A percentile compares a stretch with the other conserved stretches of the same genome.
Evolutionary conservation across 1,284 basidiomycete species (phyloP).

Genomic region (Apiotrichum veenhuisii): DNA sequence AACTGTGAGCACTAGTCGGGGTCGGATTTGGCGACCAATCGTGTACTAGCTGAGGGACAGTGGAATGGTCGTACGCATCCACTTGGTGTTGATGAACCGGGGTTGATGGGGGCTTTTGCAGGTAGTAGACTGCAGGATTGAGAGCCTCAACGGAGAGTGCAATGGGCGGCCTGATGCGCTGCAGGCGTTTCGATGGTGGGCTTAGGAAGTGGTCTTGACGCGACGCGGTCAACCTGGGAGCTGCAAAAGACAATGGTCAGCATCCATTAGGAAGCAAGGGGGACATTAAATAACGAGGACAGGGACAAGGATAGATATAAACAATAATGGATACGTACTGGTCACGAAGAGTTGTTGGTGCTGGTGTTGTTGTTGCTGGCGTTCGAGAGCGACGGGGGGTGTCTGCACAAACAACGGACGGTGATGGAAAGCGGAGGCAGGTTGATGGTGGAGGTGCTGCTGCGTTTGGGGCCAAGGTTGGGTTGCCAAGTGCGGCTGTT

Average conservation of each 20-base stretch:
- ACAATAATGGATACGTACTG: background rate
- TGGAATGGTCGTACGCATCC: background rate
- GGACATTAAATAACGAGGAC: too few species aligned
- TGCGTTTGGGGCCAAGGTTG: background rate
- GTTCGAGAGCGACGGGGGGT: background rate
- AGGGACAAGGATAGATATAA: background rate
- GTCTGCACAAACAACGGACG: background rate
- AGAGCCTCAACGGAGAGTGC: background rate
- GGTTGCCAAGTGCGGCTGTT: background rate
- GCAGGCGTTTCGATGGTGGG: background rate
- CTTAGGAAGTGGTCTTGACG: background rate
- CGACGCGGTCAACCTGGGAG: background rate
- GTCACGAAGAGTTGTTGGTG: background rate
- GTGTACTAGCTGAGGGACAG: background rate
- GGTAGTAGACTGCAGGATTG: background rate
- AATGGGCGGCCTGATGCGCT: background rate
- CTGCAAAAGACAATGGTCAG: background rate
- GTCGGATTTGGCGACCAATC: background rate
- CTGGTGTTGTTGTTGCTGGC: background rate
- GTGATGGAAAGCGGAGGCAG: background rate
- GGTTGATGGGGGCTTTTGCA: background rate
- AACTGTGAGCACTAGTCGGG: background rate
- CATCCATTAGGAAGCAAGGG: too few species aligned
- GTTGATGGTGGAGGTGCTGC: background rate
- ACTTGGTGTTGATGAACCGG: background rate